Conservation (phyloP, 2,329 filamentous ascomycete genomes). For the Aspergillus brasiliensis region DNA sequence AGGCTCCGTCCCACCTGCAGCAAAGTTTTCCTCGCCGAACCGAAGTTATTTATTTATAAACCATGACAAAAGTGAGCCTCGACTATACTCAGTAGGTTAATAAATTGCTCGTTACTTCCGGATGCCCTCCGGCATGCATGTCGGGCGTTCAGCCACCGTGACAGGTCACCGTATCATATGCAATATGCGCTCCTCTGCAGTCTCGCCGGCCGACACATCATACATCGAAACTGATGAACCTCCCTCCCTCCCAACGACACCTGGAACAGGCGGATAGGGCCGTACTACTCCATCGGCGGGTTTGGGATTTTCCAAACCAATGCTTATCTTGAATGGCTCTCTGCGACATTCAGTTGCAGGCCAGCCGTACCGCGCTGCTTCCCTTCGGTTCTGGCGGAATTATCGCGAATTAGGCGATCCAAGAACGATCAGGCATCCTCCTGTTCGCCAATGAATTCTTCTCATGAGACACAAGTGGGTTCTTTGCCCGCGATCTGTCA, state of each 20-base stretch:
- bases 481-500: background rate
- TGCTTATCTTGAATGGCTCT: background rate
- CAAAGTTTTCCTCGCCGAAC: background rate
- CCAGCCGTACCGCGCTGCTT: background rate
- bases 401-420: background rate
- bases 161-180: conserved; percentile 10
- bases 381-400: conserved; percentile 1
- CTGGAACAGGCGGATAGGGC: conserved; percentile 4
- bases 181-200: conserved; percentile 3
- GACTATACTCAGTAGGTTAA: background rate
- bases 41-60: conserved; percentile 6
- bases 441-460: background rate
- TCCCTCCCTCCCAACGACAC: background rate
- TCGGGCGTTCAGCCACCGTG: conserved; percentile 2
- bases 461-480: background rate
- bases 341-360: background rate
- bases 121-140: conserved; percentile 4
- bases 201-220: background rate
- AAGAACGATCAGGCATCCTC: background rate
- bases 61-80: background rate
- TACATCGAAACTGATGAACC: background rate
- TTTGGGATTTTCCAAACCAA: background rate
- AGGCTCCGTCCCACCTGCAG: conserved; percentile 1
- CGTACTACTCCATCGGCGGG: background rate
- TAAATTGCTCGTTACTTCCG: conserved; percentile 7